These are phyloP conservation scores for Xerocomus potaroensis DNA, from an alignment of 768 basidiomycete species.

Conservation along the genomic window DNA sequence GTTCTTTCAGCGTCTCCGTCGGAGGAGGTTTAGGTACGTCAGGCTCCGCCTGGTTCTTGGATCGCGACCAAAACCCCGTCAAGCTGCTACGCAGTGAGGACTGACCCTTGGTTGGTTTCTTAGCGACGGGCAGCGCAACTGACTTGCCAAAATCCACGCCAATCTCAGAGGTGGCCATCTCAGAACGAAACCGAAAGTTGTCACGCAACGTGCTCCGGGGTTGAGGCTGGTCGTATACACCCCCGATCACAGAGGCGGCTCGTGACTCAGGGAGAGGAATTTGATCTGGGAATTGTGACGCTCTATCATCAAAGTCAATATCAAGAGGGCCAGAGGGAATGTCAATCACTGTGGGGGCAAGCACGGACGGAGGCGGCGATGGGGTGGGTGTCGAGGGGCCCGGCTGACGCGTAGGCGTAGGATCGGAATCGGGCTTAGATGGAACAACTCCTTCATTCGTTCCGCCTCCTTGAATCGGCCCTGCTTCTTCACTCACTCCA, in stretches of 20 bases:
- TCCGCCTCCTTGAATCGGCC: too few relatives aligned
- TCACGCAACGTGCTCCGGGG: constrained; percentile 12
- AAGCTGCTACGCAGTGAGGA: constrained; percentile 6
- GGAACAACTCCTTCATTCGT: constrained; percentile 6
- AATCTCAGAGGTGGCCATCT: constrained; percentile 23
- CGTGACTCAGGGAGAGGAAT: constrained; percentile 29
- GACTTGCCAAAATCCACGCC: constrained; percentile 15
- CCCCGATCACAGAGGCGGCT: constrained; percentile 28
- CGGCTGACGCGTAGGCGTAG: constrained; percentile 1
- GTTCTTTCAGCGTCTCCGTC: constrained; percentile 1
- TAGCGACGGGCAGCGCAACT: not conserved
- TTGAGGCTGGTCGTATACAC: constrained; percentile 21
- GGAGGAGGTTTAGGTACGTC: constrained; percentile 1
- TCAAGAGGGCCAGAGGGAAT: constrained; percentile 19
- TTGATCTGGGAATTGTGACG: constrained; percentile 14
- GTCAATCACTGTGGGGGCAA: constrained; percentile 8
- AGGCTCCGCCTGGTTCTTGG: not conserved
- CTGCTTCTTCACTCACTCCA: too few relatives aligned
- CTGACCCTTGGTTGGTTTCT: not conserved
- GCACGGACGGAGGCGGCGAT: constrained; percentile 14
- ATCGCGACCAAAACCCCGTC: not conserved
- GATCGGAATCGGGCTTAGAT: constrained; percentile 4
- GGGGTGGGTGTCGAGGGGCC: not conserved
- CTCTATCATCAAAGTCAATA: constrained; percentile 1
- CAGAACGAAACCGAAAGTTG: constrained; percentile 9